Conservation (phyloP, 495 filamentous ascomycete genomes). For the Hypoxylon cercidicola region DNA sequence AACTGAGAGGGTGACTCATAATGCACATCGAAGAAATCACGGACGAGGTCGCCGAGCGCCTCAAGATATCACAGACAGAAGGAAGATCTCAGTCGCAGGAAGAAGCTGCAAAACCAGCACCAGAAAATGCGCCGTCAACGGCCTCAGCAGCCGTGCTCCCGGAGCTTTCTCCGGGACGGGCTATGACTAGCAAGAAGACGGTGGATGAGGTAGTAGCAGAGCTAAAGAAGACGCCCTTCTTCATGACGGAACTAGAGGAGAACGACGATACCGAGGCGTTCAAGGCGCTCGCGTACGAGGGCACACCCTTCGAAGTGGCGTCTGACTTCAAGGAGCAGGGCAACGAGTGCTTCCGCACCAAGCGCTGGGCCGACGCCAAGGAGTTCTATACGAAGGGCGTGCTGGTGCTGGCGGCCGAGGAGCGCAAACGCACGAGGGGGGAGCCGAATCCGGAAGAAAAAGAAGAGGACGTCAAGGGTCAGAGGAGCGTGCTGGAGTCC, state of each 20-base stretch:
- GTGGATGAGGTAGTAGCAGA: slow-evolving; percentile 76
- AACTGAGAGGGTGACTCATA: background rate
- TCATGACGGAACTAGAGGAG: slow-evolving; percentile 93
- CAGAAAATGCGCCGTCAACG: slow-evolving; percentile 15
- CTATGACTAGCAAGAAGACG: slow-evolving; percentile 67
- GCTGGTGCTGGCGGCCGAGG: slow-evolving; percentile 68
- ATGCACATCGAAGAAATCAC: slow-evolving; percentile 48
- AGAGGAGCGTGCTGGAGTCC: slow-evolving; percentile 72
- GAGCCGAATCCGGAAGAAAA: slow-evolving; percentile 45
- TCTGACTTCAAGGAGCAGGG: slow-evolving; percentile 85
- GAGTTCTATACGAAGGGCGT: slow-evolving; percentile 92
- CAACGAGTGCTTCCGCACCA: slow-evolving; percentile 82
- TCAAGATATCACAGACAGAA: slow-evolving; percentile 41
- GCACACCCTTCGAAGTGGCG: slow-evolving; percentile 82
- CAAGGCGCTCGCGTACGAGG: slow-evolving; percentile 90
- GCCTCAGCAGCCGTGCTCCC: slow-evolving; percentile 42
- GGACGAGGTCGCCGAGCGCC: slow-evolving; percentile 47
- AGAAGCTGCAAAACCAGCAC: slow-evolving; percentile 21
- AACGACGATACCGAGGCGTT: slow-evolving; percentile 87
- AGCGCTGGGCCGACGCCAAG: slow-evolving; percentile 82
- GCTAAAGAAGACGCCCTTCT: slow-evolving; percentile 85
- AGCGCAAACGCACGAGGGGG: slow-evolving; percentile 50
- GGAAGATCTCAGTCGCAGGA: slow-evolving; percentile 38
- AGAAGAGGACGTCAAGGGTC: slow-evolving; percentile 63
- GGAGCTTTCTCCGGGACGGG: slow-evolving; percentile 68